Base-by-base conservation (phyloP, 176 grass and related monocot genomes). In the Oryza officinalis region DNA sequence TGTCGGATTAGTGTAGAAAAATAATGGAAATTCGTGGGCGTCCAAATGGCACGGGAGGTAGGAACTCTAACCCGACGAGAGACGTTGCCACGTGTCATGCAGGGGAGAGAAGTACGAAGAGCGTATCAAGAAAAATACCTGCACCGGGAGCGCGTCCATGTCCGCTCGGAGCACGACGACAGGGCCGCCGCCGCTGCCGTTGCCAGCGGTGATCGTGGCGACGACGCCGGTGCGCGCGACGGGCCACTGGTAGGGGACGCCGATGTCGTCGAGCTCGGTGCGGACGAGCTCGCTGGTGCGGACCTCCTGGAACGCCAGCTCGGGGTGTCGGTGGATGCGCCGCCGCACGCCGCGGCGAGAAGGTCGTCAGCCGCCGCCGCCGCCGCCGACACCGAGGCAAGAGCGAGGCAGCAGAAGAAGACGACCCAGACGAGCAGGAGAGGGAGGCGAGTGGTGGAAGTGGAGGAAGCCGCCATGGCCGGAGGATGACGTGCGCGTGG, bases 111-210 rank as follows among this genome's bases (percentile, higher is more conserved):
- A n/a, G n/a, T n/a, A 15, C 46, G 2, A 14, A 49, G 15, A 59
- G 2, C 4, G 30, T 2, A 44, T 1, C 22, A 5, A 25, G 31
- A 35, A 50, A 69, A 33, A 44, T 35, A 94, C 94, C 87, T 94
- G 89, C 50, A 97, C 67, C 4, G 87, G 89, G 40, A 97, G 91
- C 12, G 91, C 91, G 72, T 97, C 94, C 94, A 94, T 97, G 87
- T 97, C 94, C 1, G 82, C 94, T 43, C 94, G 74, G 41, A 97
- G 91, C 0, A 85, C 87, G 37, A 97, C 67, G 57, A 94, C 28
- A 0, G 89, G 91, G 2, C 64, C 80, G 5, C 3, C 27, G 13
- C 64, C 75, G 27, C 2, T 17, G 64, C 72, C 0, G 28, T 30
- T 83, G 4, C 35, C 44, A 93, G 61, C 85, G 2, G 10, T 74